Percentiles rank a stretch among this genome's conserved stretches.
Evolutionary conservation across 2,329 filamentous ascomycete species (phyloP).

Genomic region (Calonectria montana): DNA sequence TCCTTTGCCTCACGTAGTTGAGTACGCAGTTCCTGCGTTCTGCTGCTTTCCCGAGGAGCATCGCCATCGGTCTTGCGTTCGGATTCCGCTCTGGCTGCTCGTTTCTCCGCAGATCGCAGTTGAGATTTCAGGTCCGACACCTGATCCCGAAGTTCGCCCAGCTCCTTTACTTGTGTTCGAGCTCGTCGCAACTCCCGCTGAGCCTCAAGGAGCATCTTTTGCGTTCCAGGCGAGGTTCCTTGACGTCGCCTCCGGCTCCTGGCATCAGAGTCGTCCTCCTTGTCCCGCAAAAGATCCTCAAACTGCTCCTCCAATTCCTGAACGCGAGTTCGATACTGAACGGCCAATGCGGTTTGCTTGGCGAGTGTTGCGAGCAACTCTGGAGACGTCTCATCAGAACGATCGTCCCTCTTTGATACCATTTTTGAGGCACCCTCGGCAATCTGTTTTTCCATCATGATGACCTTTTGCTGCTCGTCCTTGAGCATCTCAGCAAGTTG

Average conservation of each 20-base stretch:
- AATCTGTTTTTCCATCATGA: constrained; percentile 71
- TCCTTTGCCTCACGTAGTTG: constrained; percentile 58
- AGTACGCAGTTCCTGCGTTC: constrained; percentile 52
- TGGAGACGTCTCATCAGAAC: constrained; percentile 57
- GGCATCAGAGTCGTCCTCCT: constrained; percentile 47
- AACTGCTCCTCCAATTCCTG: constrained; percentile 67
- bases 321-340: constrained; percentile 69
- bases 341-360: constrained; percentile 67
- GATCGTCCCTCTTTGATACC: constrained; percentile 43
- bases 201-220: constrained; percentile 63
- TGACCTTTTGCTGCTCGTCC: constrained; percentile 74
- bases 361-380: constrained; percentile 65
- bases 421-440: constrained; percentile 71
- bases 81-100: constrained; percentile 50
- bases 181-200: constrained; percentile 66
- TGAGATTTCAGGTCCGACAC: constrained; percentile 63
- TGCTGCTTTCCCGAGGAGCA: constrained; percentile 35
- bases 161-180: constrained; percentile 64
- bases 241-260: constrained; percentile 50
- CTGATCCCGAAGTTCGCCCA: constrained; percentile 63
- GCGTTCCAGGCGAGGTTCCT: constrained; percentile 60
- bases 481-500: constrained; percentile 73
- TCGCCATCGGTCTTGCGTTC: constrained; percentile 46
- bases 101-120: constrained; percentile 61
- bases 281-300: constrained; percentile 53